A percentile compares a stretch with the other conserved stretches of the same genome.
These are phyloP conservation scores for Luffa acutangula DNA, from an alignment of 306 rosid species.

Conservation along the genomic window DNA sequence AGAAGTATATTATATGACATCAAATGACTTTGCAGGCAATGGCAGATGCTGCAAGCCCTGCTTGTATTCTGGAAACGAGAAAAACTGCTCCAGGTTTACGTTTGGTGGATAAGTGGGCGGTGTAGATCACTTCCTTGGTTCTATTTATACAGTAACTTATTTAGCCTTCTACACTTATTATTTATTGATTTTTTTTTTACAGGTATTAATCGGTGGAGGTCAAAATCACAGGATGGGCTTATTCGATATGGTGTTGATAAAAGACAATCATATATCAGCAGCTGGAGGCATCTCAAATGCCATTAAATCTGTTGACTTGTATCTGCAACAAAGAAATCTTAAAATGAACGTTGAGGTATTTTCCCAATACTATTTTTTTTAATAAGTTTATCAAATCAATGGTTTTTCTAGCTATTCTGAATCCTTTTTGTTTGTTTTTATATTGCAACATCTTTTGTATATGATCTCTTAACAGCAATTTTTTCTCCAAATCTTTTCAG, in stretches of 20 bases:
- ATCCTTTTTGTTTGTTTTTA: not conserved
- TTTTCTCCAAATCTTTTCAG: not conserved
- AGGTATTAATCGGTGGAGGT: constrained; percentile 90
- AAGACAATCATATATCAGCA: constrained; percentile 83
- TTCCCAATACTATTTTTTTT: constrained; percentile 4
- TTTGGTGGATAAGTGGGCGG: constrained; percentile 95
- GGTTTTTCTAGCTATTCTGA: not conserved
- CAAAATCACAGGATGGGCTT: constrained; percentile 85
- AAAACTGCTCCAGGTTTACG: constrained; percentile 95
- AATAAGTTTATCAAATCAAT: not conserved
- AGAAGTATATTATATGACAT: not conserved
- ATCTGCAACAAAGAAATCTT: constrained; percentile 54
- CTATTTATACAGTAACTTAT: not conserved
- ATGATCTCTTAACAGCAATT: not conserved
- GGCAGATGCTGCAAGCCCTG: constrained; percentile 83
- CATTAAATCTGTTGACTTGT: constrained; percentile 61
- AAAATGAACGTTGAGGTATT: constrained; percentile 79
- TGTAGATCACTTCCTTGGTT: constrained; percentile 31
- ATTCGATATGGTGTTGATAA: constrained; percentile 90
- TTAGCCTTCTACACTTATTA: not conserved
- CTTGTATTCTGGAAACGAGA: constrained; percentile 69
- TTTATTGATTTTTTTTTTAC: constrained; percentile 1
- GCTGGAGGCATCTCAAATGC: constrained; percentile 73
- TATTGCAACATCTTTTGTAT: not conserved
- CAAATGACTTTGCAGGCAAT: constrained; percentile 34